Percentiles rank a stretch among this genome's conserved stretches.
phyloP scores from a whole-genome alignment of 768 basidiomycete genomes.

The Lepiota venenata region DNA sequence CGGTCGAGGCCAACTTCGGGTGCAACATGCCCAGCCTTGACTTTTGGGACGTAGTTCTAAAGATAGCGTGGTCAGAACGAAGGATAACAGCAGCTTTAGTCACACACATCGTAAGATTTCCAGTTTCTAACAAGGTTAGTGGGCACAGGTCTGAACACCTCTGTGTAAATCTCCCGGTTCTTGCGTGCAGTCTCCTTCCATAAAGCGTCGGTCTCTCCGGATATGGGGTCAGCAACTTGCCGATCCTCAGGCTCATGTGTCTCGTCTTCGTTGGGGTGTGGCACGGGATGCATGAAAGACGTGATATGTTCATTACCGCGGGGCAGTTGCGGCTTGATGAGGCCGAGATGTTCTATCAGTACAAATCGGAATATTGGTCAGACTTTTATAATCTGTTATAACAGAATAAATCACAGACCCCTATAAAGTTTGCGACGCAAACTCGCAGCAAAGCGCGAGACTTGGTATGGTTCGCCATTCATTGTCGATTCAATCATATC shows the following conservation, averaged over 20 bases:
- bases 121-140: conserved; percentile 79
- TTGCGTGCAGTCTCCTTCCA: conserved; percentile 69
- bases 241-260: conserved; percentile 53
- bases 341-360: conserved; percentile 75
- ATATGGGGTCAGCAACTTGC: conserved; percentile 76
- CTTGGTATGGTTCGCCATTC: conserved; percentile 74
- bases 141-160: conserved; percentile 84
- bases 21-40: conserved; percentile 78
- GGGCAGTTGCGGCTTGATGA: conserved; percentile 71
- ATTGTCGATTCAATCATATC: conserved; percentile 74
- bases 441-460: conserved; percentile 76
- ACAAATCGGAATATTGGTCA: conserved; percentile 8
- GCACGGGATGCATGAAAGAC: conserved; percentile 80
- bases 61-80: not conserved
- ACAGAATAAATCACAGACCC: conserved; percentile 39
- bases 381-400: not conserved
- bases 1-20: conserved; percentile 62
- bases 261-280: conserved; percentile 66
- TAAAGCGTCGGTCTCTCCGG: conserved; percentile 52
- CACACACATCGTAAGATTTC: conserved; percentile 70
- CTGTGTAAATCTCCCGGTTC: conserved; percentile 85
- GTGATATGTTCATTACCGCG: conserved; percentile 22
- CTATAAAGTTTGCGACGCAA: conserved; percentile 81
- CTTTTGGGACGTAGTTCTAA: conserved; percentile 75
- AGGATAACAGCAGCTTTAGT: not conserved